phyloP scores from a whole-genome alignment of 2,329 filamentous ascomycete species.

The Calycina marina region DNA sequence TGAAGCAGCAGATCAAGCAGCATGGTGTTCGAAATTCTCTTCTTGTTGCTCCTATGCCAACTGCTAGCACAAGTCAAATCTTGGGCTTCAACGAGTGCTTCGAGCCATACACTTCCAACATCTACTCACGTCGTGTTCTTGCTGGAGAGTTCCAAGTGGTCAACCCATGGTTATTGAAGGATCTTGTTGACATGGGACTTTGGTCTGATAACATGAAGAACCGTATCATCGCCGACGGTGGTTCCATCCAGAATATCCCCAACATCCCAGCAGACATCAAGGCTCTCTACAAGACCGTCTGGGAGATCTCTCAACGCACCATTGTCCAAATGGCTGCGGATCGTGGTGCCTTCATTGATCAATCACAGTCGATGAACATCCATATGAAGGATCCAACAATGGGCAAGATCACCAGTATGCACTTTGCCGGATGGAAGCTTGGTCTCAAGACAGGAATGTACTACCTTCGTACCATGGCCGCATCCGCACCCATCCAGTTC shows the following conservation, averaged over 20 bases:
- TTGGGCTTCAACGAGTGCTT: slow-evolving; percentile 99
- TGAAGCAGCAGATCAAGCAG: slow-evolving; percentile 85
- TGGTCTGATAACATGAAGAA: slow-evolving; percentile 99
- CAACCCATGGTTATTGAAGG: slow-evolving; percentile 97
- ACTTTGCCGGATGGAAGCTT: slow-evolving; percentile 98
- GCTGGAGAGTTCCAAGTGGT: slow-evolving; percentile 99
- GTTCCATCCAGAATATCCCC: slow-evolving; percentile 91
- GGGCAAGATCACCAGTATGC: slow-evolving; percentile 99
- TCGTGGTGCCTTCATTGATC: slow-evolving; percentile 95
- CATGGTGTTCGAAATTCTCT: slow-evolving; percentile 92
- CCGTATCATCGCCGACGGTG: slow-evolving; percentile 93
- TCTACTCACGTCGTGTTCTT: slow-evolving; percentile 95
- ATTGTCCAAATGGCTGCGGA: slow-evolving; percentile 98
- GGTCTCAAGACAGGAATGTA: slow-evolving; percentile 99
- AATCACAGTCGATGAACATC: slow-evolving; percentile 98
- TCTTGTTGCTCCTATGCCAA: slow-evolving; percentile 93
- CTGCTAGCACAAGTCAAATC: slow-evolving; percentile 93
- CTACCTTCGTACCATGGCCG: slow-evolving; percentile 96
- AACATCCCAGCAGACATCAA: slow-evolving; percentile 96
- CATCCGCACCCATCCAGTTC: slow-evolving; percentile 94
- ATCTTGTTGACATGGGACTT: slow-evolving; percentile 91
- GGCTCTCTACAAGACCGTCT: slow-evolving; percentile 96
- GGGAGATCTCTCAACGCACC: slow-evolving; percentile 93
- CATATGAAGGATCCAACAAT: slow-evolving; percentile 99
- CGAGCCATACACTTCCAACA: slow-evolving; percentile 98